These are phyloP conservation scores for Rhodotorula kratochvilovae DNA, from an alignment of 768 basidiomycete genomes.

Conservation along the genomic window DNA sequence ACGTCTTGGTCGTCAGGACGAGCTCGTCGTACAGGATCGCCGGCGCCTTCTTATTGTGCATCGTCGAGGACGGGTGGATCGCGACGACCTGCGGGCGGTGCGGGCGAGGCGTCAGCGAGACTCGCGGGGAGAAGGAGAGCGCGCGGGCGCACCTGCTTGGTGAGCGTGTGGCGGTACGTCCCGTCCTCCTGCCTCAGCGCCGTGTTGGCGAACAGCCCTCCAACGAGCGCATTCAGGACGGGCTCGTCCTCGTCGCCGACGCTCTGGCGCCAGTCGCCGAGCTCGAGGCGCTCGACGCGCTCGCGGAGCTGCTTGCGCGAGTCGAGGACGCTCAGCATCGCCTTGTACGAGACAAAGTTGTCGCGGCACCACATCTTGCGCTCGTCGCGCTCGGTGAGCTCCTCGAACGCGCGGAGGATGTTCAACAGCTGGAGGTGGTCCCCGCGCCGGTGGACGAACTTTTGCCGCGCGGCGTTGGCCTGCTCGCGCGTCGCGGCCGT, in stretches of 20 bases:
- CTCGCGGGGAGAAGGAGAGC: too few relatives aligned
- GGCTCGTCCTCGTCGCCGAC: conserved; percentile 58
- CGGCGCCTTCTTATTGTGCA: conserved; percentile 73
- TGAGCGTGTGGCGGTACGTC: conserved; percentile 65
- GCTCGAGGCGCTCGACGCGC: conserved; percentile 58
- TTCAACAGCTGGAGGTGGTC: conserved; percentile 90
- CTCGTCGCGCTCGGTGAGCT: conserved; percentile 46
- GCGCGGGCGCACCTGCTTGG: conserved; percentile 46
- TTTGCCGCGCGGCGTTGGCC: conserved; percentile 61
- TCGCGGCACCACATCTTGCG: conserved; percentile 70
- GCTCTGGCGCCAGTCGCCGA: conserved; percentile 58
- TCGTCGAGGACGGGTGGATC: conserved; percentile 80
- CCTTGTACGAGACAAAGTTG: conserved; percentile 76
- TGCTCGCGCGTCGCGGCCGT: conserved; percentile 57
- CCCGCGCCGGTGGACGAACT: conserved; percentile 76
- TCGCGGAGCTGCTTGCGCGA: conserved; percentile 73
- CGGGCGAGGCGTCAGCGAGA: not conserved
- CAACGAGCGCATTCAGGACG: conserved; percentile 66
- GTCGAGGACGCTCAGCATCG: conserved; percentile 69
- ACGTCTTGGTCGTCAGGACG: conserved; percentile 79
- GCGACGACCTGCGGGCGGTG: conserved; percentile 58
- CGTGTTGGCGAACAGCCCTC: conserved; percentile 74
- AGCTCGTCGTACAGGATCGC: conserved; percentile 92
- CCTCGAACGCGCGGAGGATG: conserved; percentile 73
- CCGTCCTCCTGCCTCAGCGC: conserved; percentile 82